These are phyloP conservation scores for Aaosphaeria pasadenensis DNA, from an alignment of 2,329 filamentous ascomycete genomes.

Conservation along the genomic window DNA sequence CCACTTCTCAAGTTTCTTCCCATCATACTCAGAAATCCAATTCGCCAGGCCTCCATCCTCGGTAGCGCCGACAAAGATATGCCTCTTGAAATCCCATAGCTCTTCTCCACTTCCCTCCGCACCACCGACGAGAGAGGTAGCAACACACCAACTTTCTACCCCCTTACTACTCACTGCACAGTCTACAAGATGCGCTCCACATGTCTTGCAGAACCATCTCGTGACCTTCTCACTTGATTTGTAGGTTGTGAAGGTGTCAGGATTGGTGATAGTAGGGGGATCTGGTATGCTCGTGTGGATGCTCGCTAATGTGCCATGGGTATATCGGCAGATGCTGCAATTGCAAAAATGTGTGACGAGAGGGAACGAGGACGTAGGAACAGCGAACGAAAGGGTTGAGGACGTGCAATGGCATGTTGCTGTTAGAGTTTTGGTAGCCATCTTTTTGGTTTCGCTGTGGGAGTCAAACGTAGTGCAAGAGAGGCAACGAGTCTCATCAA, in stretches of 20 bases:
- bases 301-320: conserved; percentile 47
- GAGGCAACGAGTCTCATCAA: no score
- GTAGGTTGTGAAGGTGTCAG: conserved; percentile 43
- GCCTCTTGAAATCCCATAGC: conserved; percentile 24
- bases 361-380: conserved; percentile 35
- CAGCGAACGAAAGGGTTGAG: conserved; percentile 31
- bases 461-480: no score
- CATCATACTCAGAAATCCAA: conserved; percentile 25
- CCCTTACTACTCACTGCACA: neutral
- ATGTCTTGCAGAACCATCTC: conserved; percentile 51
- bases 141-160: conserved; percentile 17
- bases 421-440: conserved; percentile 11
- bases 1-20: conserved; percentile 25
- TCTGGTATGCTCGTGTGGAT: conserved; percentile 43
- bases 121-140: conserved; percentile 21
- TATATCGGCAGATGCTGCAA: conserved; percentile 50
- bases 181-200: conserved; percentile 44
- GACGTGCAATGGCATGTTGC: conserved; percentile 38
- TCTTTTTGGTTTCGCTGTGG: neutral
- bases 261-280: conserved; percentile 19
- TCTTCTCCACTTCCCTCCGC: conserved; percentile 26
- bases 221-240: conserved; percentile 40
- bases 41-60: conserved; percentile 37
- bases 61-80: conserved; percentile 33
- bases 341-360: conserved; percentile 48